These are phyloP conservation scores for Backusella sp. DNA, from an alignment of 192 early-diverging fungal species.

Conservation along the genomic window DNA sequence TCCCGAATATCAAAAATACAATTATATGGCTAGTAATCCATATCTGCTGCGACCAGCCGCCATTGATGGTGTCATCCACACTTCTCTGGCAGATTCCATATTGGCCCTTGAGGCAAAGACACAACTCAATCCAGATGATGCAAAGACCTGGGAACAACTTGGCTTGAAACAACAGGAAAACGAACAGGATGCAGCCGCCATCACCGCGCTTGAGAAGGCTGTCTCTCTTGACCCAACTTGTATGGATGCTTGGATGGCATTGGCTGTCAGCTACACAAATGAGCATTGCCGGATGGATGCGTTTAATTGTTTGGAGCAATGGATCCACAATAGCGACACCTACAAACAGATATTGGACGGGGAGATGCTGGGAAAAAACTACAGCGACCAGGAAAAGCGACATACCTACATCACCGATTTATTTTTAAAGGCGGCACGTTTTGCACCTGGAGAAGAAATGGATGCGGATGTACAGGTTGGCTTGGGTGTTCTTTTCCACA, in stretches of 20 bases:
- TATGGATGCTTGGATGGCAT: constrained; percentile 78
- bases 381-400: constrained; percentile 43
- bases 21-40: constrained; percentile 75
- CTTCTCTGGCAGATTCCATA: constrained; percentile 83
- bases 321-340: constrained; percentile 73
- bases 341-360: constrained; percentile 55
- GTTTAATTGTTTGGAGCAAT: constrained; percentile 86
- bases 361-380: constrained; percentile 29
- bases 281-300: constrained; percentile 83
- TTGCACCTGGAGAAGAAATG: constrained; percentile 57
- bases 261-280: constrained; percentile 95
- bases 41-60: constrained; percentile 53
- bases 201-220: constrained; percentile 84
- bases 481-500: constrained; percentile 94
- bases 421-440: constrained; percentile 79
- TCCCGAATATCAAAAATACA: constrained; percentile 66
- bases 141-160: constrained; percentile 80
- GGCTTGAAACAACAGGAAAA: constrained; percentile 96
- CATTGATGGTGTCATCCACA: constrained; percentile 47
- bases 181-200: constrained; percentile 90
- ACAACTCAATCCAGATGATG: constrained; percentile 75
- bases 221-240: constrained; percentile 69
- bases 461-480: constrained; percentile 94
- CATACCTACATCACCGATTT: constrained; percentile 74
- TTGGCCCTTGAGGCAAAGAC: constrained; percentile 89